These are phyloP conservation scores for Suhomyces kunorum DNA, from an alignment of 1,139 yeast genomes.

Conservation along the genomic window DNA sequence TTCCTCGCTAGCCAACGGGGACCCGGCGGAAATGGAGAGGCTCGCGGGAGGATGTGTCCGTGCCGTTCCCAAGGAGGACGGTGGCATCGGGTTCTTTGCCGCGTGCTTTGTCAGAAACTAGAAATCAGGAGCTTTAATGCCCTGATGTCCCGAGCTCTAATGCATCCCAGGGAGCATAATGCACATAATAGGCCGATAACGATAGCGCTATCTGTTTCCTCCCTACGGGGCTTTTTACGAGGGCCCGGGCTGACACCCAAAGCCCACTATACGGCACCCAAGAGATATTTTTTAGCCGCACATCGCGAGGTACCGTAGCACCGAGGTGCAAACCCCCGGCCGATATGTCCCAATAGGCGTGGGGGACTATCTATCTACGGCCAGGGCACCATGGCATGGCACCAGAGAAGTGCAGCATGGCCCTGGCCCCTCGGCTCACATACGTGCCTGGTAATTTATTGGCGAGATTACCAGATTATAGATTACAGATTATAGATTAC, in stretches of 20 bases:
- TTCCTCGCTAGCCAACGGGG: conserved; percentile 44
- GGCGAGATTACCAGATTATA: too few species aligned
- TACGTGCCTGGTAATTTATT: too few species aligned
- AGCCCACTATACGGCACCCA: not conserved
- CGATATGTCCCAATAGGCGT: too few species aligned
- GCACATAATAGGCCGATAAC: not conserved
- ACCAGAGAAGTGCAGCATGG: too few species aligned
- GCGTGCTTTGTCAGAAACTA: conserved; percentile 58
- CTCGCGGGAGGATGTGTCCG: conserved; percentile 87
- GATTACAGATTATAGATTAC: too few species aligned
- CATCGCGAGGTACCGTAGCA: not conserved
- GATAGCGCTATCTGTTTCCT: too few species aligned
- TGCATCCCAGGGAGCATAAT: too few species aligned
- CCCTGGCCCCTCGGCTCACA: too few species aligned
- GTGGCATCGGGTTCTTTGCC: conserved; percentile 97
- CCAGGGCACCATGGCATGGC: too few species aligned
- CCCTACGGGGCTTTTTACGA: too few species aligned
- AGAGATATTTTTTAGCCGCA: conserved; percentile 2
- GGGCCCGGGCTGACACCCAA: not conserved
- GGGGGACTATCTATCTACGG: not conserved
- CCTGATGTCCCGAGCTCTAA: too few species aligned
- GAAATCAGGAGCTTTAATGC: not conserved
- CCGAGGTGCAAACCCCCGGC: not conserved
- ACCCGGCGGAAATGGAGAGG: conserved; percentile 43
- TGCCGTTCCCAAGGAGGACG: conserved; percentile 82